Evolutionary conservation across 768 basidiomycete species (phyloP), one percentile per base, ranked within the genome.

Genomic region (Piloderma croceum): DNA sequence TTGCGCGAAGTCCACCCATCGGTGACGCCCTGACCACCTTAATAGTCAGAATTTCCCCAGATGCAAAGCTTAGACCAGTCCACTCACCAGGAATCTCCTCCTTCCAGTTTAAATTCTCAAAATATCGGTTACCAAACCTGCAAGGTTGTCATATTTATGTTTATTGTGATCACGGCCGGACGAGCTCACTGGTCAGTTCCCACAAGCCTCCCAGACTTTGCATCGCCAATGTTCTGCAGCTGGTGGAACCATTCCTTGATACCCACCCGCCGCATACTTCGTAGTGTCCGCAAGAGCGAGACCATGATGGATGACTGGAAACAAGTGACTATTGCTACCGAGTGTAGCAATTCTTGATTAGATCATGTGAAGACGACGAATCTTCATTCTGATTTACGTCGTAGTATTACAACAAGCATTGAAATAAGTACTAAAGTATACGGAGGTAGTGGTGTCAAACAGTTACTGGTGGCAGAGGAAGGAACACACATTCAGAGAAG

Each of bases 1-100:
- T 69, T 96, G 91, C 13, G 83, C 74, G 54, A 76, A 90, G 67
- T 98, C 94, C 31, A 98, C 81, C 94, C 94, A 98, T 62, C 94
- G 79, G 58, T 96, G 91, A 51, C 94, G 88, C 54, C 93, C 92
- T 89, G 59, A 31, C 43, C 33, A 37, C 24, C 39, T 15, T 27
- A 42, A 32, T 7, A 15, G 13, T 7, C 7, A 3, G 6, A 7
- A 13, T 7, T 4, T 18, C 27, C 22, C 7, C 27, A 21, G 21
- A 13, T 15, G 18, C 3, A 33, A n/a, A 27, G 12, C 37, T 17
- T 11, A 36, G 19, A 25, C 31, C 13, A 13, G 17, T n/a, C 9
- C 9, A 63, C 76, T 27, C 46, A 88, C 90, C 91, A 41, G 92
- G 92, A 34, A 93, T 63, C 59, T 97, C 92, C 52, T 94, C 86